Base-by-base conservation (phyloP, 495 filamentous ascomycete species). In the Lophiotrema nucula region DNA sequence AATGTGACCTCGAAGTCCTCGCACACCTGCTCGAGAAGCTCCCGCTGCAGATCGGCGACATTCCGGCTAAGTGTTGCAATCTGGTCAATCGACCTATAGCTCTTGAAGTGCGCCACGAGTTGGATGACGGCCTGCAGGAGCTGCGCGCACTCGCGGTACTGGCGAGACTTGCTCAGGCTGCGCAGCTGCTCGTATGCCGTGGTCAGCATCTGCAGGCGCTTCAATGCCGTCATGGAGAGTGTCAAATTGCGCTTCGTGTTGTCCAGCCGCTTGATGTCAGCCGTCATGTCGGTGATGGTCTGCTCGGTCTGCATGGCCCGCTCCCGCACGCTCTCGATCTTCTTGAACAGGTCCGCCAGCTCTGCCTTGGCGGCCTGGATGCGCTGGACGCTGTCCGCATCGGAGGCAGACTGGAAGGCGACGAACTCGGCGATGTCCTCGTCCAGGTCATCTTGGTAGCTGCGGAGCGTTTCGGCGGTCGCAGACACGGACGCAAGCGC, bases 41-140 rank as follows among this genome's bases (percentile, higher is more conserved):
- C 93, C 37, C 92, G 79, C 73, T 97, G 95, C 50, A 98, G 79
- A 60, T 98, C 93, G 21, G 90, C 88, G 31, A 98, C 93, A 67
- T 95, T 96, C 39, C 89, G 83, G 66, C 89, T 92, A 28, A 98
- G 81, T 2, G 90, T 88, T 16, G 93, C 93, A 62, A 99, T 97
- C 77, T 99, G 93, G 69, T 97, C 92, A 38, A 99, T 97, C 53
- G 89, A 95, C 53, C 95, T 81, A 70, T 97, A 97, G 67, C 89
- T 93, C 72, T 96, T 95, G 81, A 99, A 99, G 75, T 99, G 90
- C 53, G 88, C 88, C 90, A 97, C 96, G 26, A 99, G 84, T 80
- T 99, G 93, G 57, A 97, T 83, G 35, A 99, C 93, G 3, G 95
- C 93, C 71, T 96, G 89, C 50, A 99, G 81, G 48, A 99, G 77